Evolutionary conservation across 176 grass and related monocot genomes (phyloP).

Genomic region (Chloris gayana): DNA sequence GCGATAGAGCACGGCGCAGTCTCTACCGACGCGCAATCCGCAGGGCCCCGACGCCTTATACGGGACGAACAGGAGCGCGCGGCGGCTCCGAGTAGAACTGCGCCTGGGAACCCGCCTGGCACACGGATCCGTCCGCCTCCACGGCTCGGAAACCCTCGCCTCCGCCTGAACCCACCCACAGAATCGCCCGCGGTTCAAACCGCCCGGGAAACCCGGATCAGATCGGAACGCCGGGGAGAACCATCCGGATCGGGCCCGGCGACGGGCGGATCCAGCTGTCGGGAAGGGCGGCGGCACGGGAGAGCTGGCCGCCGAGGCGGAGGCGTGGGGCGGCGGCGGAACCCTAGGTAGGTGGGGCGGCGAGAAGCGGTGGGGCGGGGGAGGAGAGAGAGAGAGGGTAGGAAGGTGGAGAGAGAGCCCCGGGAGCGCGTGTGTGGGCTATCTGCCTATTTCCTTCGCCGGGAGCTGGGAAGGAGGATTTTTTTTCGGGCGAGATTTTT

Average conservation of each 20-base stretch:
- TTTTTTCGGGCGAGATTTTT: constrained; percentile 15
- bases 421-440: constrained; percentile 23
- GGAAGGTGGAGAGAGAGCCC: neutral
- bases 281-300: neutral
- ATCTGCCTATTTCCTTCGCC: constrained; percentile 15
- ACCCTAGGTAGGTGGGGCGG: neutral
- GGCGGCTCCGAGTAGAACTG: constrained; percentile 12
- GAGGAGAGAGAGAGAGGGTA: neutral
- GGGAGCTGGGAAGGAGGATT: neutral
- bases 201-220: constrained; percentile 2
- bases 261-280: constrained; percentile 29
- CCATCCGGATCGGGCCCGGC: constrained; percentile 1
- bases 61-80: neutral
- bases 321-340: neutral
- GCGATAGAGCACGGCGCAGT: neutral
- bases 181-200: neutral
- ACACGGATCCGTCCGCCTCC: constrained; percentile 20
- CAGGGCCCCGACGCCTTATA: neutral
- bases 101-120: neutral
- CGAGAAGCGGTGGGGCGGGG: neutral
- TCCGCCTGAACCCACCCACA: neutral
- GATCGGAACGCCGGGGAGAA: neutral
- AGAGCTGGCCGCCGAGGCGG: neutral
- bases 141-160: neutral
- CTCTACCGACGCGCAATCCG: neutral